These are phyloP conservation scores for Ceratonia siliqua DNA, from an alignment of 306 rosid genomes.

Conservation along the genomic window DNA sequence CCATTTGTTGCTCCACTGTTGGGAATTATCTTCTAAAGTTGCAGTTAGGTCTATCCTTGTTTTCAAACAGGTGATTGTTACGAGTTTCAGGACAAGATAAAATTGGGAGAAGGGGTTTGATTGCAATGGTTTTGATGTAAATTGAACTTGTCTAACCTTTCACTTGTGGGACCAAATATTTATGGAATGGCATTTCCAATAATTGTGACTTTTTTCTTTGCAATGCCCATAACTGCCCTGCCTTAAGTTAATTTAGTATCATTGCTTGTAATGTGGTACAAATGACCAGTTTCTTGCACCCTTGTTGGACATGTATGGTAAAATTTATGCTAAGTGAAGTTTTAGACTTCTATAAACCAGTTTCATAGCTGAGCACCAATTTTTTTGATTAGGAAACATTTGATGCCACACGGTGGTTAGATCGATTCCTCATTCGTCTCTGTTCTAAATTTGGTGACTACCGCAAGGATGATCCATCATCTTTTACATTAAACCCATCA, in stretches of 20 bases:
- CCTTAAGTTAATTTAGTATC: not conserved
- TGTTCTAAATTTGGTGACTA: slow-evolving; percentile 90
- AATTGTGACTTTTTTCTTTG: not conserved
- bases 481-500: slow-evolving; percentile 73
- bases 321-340: not conserved
- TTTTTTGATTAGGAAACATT: slow-evolving; percentile 68
- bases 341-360: not conserved
- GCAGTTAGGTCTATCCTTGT: not conserved
- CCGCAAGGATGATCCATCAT: slow-evolving; percentile 84
- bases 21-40: slow-evolving; percentile 14
- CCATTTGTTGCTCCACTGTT: not conserved
- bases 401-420: slow-evolving; percentile 91
- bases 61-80: not conserved
- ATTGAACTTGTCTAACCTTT: slow-evolving; percentile 10
- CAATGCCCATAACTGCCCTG: slow-evolving; percentile 4
- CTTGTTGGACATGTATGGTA: not conserved
- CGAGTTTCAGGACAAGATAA: slow-evolving; percentile 1
- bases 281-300: not conserved
- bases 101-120: not conserved
- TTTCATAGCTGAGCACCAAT: not conserved
- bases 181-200: not conserved
- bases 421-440: slow-evolving; percentile 78
- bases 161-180: not conserved
- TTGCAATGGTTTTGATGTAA: not conserved
- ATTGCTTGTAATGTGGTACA: not conserved